Evolutionary conservation across 2,329 filamentous ascomycete genomes (phyloP), one percentile per base, ranked within the genome.

Genomic region (Fusarium pilosicola): DNA sequence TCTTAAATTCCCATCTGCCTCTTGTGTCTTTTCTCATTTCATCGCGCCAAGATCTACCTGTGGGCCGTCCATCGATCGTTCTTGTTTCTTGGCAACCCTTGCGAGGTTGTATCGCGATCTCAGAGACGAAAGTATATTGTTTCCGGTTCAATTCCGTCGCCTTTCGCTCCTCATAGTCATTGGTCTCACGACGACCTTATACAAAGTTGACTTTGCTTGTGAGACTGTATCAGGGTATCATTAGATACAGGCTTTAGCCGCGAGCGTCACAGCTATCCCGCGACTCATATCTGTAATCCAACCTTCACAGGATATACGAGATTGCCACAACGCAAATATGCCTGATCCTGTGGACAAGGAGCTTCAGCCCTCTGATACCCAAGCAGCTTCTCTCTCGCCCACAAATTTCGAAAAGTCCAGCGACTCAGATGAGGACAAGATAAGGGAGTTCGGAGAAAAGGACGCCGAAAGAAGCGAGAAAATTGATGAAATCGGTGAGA

Each of bases 381-480:
- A 76, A 49, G 79, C 78, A 45, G 78, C 78, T 54, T 71, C 77
- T n/a, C 62, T 79, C 30, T 72, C 80, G n/a, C 76, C 79, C 10
- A 74, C 72, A 22, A 70, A 65, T 54, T 70, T 73, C 15, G 73
- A 74, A 11, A 71, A 63, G 14, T 61, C 61, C 22, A 69, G 68
- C 26, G 70, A 73, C 22, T 74, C 75, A 18, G 67, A 65, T 18
- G 69, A 77, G 28, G 75, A 72, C 17, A 71, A 55, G 26, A 66
- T 71, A 26, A 68, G 69, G 17, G 63, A 71, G 48, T 45, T 46
- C 18, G 68, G 56, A 38, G 72, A 79, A 30, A 76, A 75, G 18
- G 62, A 57, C 9, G 24, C 60, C 9, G 71, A 74, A 44, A 71
- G 69, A 32, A 68, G 59, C 28, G 61, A 65, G 9, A 44, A 45